Evolutionary conservation across 1,139 yeast species (phyloP).

Genomic region (Pichia sp.): DNA sequence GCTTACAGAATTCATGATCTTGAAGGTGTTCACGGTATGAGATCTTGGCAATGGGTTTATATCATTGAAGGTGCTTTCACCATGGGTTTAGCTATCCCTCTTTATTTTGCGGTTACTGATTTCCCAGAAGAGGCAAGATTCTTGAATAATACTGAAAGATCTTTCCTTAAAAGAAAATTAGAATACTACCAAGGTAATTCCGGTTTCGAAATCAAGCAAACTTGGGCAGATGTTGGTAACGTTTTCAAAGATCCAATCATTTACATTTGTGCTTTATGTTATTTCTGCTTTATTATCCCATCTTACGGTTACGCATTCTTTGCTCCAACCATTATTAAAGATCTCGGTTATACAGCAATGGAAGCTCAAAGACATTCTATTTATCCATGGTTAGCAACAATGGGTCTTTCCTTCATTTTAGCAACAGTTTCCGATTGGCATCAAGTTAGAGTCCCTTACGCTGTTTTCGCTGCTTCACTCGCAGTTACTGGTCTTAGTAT

Average conservation of each 20-base stretch:
- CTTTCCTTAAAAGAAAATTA: slow-evolving; percentile 46
- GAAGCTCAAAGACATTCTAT: slow-evolving; percentile 62
- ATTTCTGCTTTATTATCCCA: slow-evolving; percentile 59
- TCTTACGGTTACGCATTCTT: slow-evolving; percentile 69
- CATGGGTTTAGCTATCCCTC: slow-evolving; percentile 49
- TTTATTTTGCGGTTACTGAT: slow-evolving; percentile 64
- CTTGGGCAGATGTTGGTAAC: slow-evolving; percentile 33
- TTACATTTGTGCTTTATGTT: slow-evolving; percentile 52
- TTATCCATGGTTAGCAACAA: slow-evolving; percentile 68
- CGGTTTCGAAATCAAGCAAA: slow-evolving; percentile 46
- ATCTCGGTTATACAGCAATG: slow-evolving; percentile 52
- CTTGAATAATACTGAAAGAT: slow-evolving; percentile 40
- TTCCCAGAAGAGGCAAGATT: slow-evolving; percentile 59
- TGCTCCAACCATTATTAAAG: slow-evolving; percentile 57
- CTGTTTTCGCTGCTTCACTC: slow-evolving; percentile 34
- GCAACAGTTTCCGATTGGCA: slow-evolving; percentile 44
- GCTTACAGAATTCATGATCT: slow-evolving; percentile 54
- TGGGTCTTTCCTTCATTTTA: slow-evolving; percentile 44
- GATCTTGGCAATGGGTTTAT: slow-evolving; percentile 71
- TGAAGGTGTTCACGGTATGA: slow-evolving; percentile 41
- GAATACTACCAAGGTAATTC: slow-evolving; percentile 48
- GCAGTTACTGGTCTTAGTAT: slow-evolving; percentile 54
- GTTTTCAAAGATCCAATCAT: slow-evolving; percentile 48
- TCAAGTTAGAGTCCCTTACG: slow-evolving; percentile 43
- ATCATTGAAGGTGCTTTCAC: slow-evolving; percentile 71